A percentile compares a stretch with the other conserved stretches of the same genome.
These are phyloP conservation scores for Metschnikowia amazonensis DNA, from an alignment of 805 yeast species.

Conservation along the genomic window DNA sequence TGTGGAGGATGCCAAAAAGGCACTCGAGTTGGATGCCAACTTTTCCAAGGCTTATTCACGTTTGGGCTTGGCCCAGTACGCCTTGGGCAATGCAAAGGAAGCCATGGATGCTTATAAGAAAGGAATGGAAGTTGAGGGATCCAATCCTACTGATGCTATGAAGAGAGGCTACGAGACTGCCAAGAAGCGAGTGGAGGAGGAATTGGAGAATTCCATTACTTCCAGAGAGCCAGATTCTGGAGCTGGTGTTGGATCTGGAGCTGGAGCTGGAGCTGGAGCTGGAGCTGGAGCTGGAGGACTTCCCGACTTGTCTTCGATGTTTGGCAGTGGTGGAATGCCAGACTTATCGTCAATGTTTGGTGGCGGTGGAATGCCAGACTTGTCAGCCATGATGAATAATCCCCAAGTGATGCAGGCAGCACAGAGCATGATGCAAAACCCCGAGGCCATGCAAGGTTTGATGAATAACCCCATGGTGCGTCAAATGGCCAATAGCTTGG, in stretches of 20 bases:
- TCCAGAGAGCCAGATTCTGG: constrained; percentile 27
- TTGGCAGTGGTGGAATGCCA: constrained; percentile 72
- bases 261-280: constrained; percentile 39
- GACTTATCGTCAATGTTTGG: constrained; percentile 38
- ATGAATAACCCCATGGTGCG: constrained; percentile 78
- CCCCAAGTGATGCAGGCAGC: constrained; percentile 93
- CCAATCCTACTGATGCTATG: constrained; percentile 82
- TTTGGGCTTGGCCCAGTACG: constrained; percentile 89
- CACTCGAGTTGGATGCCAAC: constrained; percentile 70
- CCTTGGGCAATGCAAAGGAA: constrained; percentile 88
- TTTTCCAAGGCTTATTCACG: constrained; percentile 94
- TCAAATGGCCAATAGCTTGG: constrained; percentile 78
- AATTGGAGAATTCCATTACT: constrained; percentile 44
- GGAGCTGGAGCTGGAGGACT: constrained; percentile 51
- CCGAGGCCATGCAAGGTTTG: constrained; percentile 66
- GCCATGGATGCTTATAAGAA: constrained; percentile 85
- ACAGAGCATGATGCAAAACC: constrained; percentile 81
- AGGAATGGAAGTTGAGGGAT: constrained; percentile 87
- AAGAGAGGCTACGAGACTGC: constrained; percentile 91
- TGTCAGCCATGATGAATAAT: constrained; percentile 29
- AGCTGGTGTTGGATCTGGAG: constrained; percentile 16
- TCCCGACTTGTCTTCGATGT: constrained; percentile 73
- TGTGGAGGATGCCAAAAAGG: constrained; percentile 75
- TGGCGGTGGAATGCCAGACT: constrained; percentile 66
- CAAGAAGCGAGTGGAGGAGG: constrained; percentile 78